Base-by-base conservation (phyloP, 192 early-diverging fungal species). In the Lobosporangium transversale region DNA sequence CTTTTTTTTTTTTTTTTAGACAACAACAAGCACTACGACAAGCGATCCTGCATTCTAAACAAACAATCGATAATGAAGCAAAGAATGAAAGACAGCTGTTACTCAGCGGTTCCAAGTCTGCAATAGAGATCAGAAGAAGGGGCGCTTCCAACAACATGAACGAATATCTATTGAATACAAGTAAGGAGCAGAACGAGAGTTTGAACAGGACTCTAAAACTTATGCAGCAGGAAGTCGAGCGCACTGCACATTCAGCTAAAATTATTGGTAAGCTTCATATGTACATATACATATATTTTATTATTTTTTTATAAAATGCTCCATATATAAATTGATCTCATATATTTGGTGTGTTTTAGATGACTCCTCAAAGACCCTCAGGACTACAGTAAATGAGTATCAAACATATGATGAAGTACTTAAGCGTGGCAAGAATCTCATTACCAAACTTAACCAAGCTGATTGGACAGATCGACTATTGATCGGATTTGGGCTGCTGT, bases 381-480 rank as follows among this genome's bases (percentile, higher is more conserved):
- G 60, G 20, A 37, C 81, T 7, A 88, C 88, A 2, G 65, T 78
- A 26, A 75, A 40, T 17, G 88, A 90, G 75, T 89, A 90, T 70
- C 76, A 78, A 21, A 85, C 83, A 18, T 83, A 89, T 53, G 70
- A 78, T 15, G 79, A 83, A 2, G 62, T 90, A 8, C 37, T 90
- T 2, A 81, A 79, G 24, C 68, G 83, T 8, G 88, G 88, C 18
- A 87, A 87, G 58, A 74, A 80, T 40, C 31, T 90, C 18, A 85
- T 92, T 30, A 84, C 87, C n/a, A 85, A 88, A 53, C 69, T 92
- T 26, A 85, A 89, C 44, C 80, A 83, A 14, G 85, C 86, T n/a
- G 90, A 92, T 40, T 89, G 87, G 86, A 85, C 84, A 4, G 90
- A 92, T 55, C 76, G 88, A 17, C 58, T 92, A 14, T 59, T 89